Conservation (phyloP, 495 filamentous ascomycete genomes). For the Annulohypoxylon nitens region DNA sequence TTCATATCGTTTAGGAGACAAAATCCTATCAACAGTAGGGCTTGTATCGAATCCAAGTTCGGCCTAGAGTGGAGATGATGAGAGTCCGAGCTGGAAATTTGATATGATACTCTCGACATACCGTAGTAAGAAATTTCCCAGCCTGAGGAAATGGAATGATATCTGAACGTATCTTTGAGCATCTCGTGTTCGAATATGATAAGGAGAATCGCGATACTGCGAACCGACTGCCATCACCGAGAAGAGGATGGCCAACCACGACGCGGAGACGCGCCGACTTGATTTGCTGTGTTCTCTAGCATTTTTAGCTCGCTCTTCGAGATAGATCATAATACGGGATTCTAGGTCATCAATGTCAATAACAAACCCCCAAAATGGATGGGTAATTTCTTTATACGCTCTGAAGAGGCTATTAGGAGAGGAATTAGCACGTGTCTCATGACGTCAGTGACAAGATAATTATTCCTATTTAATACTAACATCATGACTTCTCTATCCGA, state of each 20-base stretch:
- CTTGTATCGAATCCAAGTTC: constrained; percentile 70
- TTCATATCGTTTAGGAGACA: constrained; percentile 71
- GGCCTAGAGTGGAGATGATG: constrained; percentile 52
- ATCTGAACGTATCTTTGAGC: constrained; percentile 69
- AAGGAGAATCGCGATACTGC: constrained; percentile 80
- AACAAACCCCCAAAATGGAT: constrained; percentile 84
- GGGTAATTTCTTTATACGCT: constrained; percentile 80
- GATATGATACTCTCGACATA: constrained; percentile 28
- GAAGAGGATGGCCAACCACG: constrained; percentile 81
- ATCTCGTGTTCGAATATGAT: constrained; percentile 64
- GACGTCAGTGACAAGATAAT: constrained; percentile 3
- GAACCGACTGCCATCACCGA: constrained; percentile 83
- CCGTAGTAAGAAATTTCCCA: constrained; percentile 67
- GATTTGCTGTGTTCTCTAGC: constrained; percentile 62
- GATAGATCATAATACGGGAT: constrained; percentile 72
- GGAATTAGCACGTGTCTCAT: constrained; percentile 4
- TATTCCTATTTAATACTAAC: constrained; percentile 47
- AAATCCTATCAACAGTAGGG: constrained; percentile 66
- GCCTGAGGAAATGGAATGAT: constrained; percentile 67
- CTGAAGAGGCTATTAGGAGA: constrained; percentile 69
- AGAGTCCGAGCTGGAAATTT: constrained; percentile 11
- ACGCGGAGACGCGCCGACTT: constrained; percentile 69
- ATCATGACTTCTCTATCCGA: constrained; percentile 72
- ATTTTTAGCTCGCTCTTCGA: constrained; percentile 72
- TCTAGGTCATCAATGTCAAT: constrained; percentile 77